Evolutionary conservation across 176 grass and related monocot genomes (phyloP), one percentile per base, ranked within the genome.

Genomic region (Carex pumila): DNA sequence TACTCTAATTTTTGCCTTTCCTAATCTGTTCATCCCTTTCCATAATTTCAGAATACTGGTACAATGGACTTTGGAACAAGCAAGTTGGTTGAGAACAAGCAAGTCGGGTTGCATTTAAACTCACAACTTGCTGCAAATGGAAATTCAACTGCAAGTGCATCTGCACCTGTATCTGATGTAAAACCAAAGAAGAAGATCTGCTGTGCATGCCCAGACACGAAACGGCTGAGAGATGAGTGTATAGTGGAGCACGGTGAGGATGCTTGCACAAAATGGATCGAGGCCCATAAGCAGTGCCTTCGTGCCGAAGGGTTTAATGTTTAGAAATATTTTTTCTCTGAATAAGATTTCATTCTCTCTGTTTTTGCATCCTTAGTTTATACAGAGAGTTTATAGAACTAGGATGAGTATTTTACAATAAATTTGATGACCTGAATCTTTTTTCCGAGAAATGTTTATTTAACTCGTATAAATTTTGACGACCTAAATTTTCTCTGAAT

Each of bases 101-200:
- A 80, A 80, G 57, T 80, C 15, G 0, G 90, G 82, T 60, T 98
- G 91, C 81, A 90, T 86, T 0, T 92, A 91, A 37, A 98, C 92
- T 19, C 92, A 88, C 85, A 92, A 83, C 86, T 37, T 91, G 72
- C 85, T 88, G 47, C 47, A 50, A 92, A 36, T 9, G 79, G 84
- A 86, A 78, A 14, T 6, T 21, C 84, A 19, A 29, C 79, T 61
- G 37, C 88, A 21, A 32, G 55, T 21, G 64, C 34, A 21, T 12
- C 90, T 75, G 15, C 80, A 18, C 30, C 90, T 47, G 12, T 57
- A 36, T 2, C 91, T 11, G 91, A 87, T 62, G 36, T 82, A 1
- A 93, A 90, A 88, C 92, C 92, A 29, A 98, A 88, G 84, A 98
- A 93, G 86, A 98, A 95, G 92, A 95, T 93, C 31, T 93, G 95